A percentile compares a stretch with the other conserved stretches of the same genome.
Evolutionary conservation across 2,329 filamentous ascomycete genomes (phyloP).

Genomic region (Fusarium xyrophilum): DNA sequence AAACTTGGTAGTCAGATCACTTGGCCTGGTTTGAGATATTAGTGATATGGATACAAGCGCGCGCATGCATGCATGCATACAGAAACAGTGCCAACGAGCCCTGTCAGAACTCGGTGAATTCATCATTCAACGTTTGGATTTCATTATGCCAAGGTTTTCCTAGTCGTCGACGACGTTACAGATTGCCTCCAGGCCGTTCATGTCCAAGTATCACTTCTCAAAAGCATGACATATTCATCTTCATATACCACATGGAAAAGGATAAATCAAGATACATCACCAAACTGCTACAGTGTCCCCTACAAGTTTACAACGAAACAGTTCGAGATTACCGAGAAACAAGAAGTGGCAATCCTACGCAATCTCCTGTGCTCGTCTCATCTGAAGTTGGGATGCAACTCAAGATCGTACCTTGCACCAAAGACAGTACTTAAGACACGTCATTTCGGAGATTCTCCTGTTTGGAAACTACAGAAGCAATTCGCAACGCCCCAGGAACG

Average conservation of each 20-base stretch:
- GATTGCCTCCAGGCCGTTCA: not conserved
- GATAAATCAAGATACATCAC: not conserved
- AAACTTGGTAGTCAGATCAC: not conserved
- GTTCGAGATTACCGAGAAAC: slow-evolving; percentile 8
- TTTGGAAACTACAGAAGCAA: slow-evolving; percentile 11
- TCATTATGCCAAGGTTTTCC: not conserved
- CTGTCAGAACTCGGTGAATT: not conserved
- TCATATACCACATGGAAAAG: not conserved
- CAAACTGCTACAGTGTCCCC: not conserved
- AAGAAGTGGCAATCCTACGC: not conserved
- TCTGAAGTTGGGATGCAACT: slow-evolving; percentile 1
- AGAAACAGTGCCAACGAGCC: not conserved
- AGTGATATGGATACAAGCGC: not conserved
- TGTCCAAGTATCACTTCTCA: not conserved
- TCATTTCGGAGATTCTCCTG: slow-evolving; percentile 11
- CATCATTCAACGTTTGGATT: not conserved
- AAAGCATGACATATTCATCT: not conserved
- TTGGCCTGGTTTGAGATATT: not conserved
- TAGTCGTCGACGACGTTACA: not conserved
- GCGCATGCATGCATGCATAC: not conserved
- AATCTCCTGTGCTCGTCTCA: slow-evolving; percentile 1
- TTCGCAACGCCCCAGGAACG: slow-evolving; percentile 8
- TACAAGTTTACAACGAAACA: not conserved
- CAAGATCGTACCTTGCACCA: slow-evolving; percentile 5
- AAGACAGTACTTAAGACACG: not conserved